Evolutionary conservation across 2,329 filamentous ascomycete species (phyloP), one percentile per base, ranked within the genome.

Genomic region (Simplicillium sp.): DNA sequence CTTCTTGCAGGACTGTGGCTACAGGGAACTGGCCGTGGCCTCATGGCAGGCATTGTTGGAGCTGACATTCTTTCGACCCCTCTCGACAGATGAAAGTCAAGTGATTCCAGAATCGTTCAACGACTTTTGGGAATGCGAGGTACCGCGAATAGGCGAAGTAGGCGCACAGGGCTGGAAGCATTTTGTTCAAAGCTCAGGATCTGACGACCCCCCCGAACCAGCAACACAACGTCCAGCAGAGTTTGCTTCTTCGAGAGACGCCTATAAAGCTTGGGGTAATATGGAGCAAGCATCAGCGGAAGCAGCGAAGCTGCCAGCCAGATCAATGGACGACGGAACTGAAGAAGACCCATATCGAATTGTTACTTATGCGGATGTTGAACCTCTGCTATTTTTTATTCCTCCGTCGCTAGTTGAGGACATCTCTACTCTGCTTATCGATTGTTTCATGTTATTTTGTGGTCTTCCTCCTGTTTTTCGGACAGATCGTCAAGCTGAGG

Each of bases 111-210:
- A 60, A 3, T 54, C 55, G 0, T 84, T 95, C 46, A 66, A 75
- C 37, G 71, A 80, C 3, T 95, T 92, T 47, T 97, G 92, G 92
- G 87, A 95, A 44, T 85, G 80, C 42, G 90, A 96, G 54, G 71
- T 78, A 1, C 68, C 84, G 1, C 76, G 90, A 6, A 73, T 95
- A 40, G 90, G 90, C 9, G 90, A 97, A 50, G 53, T 62, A 1
- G 69, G 67, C 2, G 81, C 87, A 3, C 67, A 70, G 45, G 87
- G 88, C 1, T 96, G 88, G 88, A 56, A 53, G 2, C 53, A 64
- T n/a, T 80, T 70, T 48, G 59, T 65, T 12, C 52, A 58, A n/a
- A 53, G 50, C 13, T 54, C 44, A 2, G 61, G 54, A 12, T 44
- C 56, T 43, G 56, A 55, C 13, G 67, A 72, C 28, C 54, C 64